Percentiles rank a stretch among this genome's conserved stretches.
These are phyloP conservation scores for Noccaea caerulescens DNA, from an alignment of 345 rosid species.

Conservation along the genomic window DNA sequence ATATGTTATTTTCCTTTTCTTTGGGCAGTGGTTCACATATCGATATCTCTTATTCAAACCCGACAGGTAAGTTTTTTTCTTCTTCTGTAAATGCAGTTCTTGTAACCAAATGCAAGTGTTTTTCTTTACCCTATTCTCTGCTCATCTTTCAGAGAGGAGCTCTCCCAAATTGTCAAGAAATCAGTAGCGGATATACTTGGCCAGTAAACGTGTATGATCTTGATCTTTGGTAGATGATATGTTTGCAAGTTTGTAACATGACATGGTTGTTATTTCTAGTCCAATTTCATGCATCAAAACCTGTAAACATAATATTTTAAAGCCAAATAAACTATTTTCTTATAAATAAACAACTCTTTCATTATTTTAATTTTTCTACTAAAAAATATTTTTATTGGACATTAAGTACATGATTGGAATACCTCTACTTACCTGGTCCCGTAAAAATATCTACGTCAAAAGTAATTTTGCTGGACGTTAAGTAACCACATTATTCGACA, in stretches of 20 bases:
- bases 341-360: no score
- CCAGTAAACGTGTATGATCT: conserved; percentile 47
- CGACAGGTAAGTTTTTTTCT: conserved; percentile 52
- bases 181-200: conserved; percentile 67
- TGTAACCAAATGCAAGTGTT: conserved; percentile 2
- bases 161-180: conserved; percentile 63
- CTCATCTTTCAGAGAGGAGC: conserved; percentile 64
- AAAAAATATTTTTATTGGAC: no score
- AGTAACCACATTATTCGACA: no score
- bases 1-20: neutral
- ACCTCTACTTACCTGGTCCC: no score
- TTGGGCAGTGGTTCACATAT: conserved; percentile 83
- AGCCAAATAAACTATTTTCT: no score
- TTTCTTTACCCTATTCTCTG: neutral
- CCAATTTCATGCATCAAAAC: conserved; percentile 8
- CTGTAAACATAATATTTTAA: neutral
- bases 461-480: no score
- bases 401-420: no score
- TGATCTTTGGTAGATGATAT: neutral
- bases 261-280: conserved; percentile 22
- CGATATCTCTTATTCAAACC: conserved; percentile 95
- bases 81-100: neutral
- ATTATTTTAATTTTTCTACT: no score
- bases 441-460: no score
- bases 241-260: conserved; percentile 28